Conservation (phyloP, 768 basidiomycete species). For the Suillus discolor region DNA sequence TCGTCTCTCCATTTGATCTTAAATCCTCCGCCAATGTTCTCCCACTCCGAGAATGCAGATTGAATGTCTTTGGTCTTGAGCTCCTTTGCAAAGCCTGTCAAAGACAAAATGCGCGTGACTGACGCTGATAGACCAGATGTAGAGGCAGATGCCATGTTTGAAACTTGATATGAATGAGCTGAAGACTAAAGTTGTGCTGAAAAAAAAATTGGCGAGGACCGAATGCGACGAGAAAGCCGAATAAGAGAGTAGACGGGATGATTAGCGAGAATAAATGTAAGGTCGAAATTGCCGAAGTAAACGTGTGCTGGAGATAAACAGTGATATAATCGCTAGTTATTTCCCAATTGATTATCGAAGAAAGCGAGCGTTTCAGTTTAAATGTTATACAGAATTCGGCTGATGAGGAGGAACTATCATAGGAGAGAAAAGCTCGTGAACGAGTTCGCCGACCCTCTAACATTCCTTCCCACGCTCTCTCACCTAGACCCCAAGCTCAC, state of each 20-base stretch:
- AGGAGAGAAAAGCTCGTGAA: constrained; percentile 1
- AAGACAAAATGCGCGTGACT: constrained; percentile 91
- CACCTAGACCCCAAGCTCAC: neutral
- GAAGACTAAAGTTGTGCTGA: constrained; percentile 10
- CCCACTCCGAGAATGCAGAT: constrained; percentile 86
- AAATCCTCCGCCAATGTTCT: constrained; percentile 85
- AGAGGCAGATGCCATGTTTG: constrained; percentile 60
- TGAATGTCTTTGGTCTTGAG: constrained; percentile 99
- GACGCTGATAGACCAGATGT: constrained; percentile 88
- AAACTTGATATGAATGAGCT: constrained; percentile 2
- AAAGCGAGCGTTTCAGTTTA: constrained; percentile 30
- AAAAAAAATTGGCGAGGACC: constrained; percentile 12
- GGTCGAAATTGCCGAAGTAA: constrained; percentile 29
- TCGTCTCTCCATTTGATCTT: constrained; percentile 99
- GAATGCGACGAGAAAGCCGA: constrained; percentile 20
- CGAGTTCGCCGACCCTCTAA: neutral
- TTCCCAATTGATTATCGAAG: constrained; percentile 11
- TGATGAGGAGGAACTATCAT: constrained; percentile 28
- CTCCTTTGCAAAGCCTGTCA: constrained; percentile 93
- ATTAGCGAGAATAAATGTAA: constrained; percentile 17
- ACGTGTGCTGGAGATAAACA: constrained; percentile 23
- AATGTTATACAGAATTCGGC: constrained; percentile 28
- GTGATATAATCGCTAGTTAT: constrained; percentile 16
- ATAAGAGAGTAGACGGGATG: constrained; percentile 14
- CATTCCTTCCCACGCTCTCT: neutral